Percentiles rank a stretch among this genome's conserved stretches.
These are phyloP conservation scores for Cicer pinnatifidum DNA, from an alignment of 306 rosid genomes.

Conservation along the genomic window DNA sequence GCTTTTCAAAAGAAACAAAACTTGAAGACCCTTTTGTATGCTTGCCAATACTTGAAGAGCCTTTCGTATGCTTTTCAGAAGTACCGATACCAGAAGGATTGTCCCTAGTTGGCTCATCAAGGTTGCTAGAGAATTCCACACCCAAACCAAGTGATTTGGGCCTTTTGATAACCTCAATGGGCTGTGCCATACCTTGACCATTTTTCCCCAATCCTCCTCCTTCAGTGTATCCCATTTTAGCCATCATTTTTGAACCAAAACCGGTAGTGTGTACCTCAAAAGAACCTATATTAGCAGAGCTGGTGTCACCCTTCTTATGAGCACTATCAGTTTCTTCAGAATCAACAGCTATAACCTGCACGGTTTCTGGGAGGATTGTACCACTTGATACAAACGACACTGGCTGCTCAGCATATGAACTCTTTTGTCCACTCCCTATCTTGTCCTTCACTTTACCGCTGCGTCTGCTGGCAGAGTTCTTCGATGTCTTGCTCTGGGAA, in stretches of 20 bases:
- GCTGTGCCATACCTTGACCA: conserved; percentile 77
- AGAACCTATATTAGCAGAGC: conserved; percentile 55
- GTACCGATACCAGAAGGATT: conserved; percentile 53
- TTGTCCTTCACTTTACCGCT: conserved; percentile 58
- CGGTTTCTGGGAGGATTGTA: conserved; percentile 56
- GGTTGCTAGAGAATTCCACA: conserved; percentile 59
- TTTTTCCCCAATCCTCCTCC: conserved; percentile 89
- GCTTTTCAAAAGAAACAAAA: conserved; percentile 67
- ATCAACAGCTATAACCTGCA: conserved; percentile 44
- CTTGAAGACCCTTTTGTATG: conserved; percentile 50
- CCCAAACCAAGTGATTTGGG: conserved; percentile 97
- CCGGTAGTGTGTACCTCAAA: conserved; percentile 95
- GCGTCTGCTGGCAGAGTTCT: conserved; percentile 49
- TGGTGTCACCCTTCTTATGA: conserved; percentile 42
- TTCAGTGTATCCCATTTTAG: conserved; percentile 88
- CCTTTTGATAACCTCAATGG: conserved; percentile 80
- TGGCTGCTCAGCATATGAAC: conserved; percentile 68
- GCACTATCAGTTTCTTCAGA: conserved; percentile 50
- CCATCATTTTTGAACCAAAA: conserved; percentile 95
- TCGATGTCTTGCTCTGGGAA: conserved; percentile 48
- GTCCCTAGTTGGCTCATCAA: conserved; percentile 41
- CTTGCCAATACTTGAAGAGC: conserved; percentile 49
- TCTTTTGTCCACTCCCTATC: conserved; percentile 53
- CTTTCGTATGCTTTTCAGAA: conserved; percentile 66
- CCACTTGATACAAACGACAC: conserved; percentile 86